A percentile compares a stretch with the other conserved stretches of the same genome.
Evolutionary conservation across 2,329 filamentous ascomycete species (phyloP).

Genomic region (Coniochaeta pulveracea): DNA sequence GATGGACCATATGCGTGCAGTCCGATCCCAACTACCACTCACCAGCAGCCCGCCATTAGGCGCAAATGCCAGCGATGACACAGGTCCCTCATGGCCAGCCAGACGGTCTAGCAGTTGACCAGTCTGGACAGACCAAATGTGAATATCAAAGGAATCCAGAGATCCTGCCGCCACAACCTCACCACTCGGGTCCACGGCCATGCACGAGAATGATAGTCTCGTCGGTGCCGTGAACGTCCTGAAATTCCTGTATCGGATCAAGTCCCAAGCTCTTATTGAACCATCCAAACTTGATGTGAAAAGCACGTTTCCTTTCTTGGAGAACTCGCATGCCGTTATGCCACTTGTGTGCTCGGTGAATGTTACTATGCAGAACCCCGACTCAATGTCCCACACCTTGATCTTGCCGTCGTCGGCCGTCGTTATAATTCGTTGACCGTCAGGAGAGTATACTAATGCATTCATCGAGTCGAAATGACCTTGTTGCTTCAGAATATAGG

Average conservation of each 20-base stretch:
- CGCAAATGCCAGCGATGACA: conserved; percentile 79
- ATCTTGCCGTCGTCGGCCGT: conserved; percentile 95
- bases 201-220: conserved; percentile 79
- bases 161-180: conserved; percentile 95
- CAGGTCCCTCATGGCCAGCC: conserved; percentile 85
- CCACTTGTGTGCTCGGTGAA: conserved; percentile 95
- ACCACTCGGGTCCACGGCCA: conserved; percentile 93
- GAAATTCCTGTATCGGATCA: conserved; percentile 94
- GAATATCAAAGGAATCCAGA: conserved; percentile 90
- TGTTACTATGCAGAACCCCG: conserved; percentile 94
- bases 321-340: conserved; percentile 89
- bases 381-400: conserved; percentile 95
- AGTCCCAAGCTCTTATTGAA: conserved; percentile 89
- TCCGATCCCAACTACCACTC: conserved; percentile 94
- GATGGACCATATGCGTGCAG: conserved; percentile 91
- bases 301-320: conserved; percentile 87
- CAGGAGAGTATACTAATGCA: conserved; percentile 81
- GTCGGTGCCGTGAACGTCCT: conserved; percentile 92
- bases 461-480: conserved; percentile 97
- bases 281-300: conserved; percentile 94
- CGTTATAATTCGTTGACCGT: conserved; percentile 86
- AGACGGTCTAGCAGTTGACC: conserved; percentile 87
- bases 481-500: conserved; percentile 96
- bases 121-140: conserved; percentile 97
- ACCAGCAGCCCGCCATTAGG: conserved; percentile 75